Evolutionary conservation across 2,329 filamentous ascomycete genomes (phyloP), one percentile per base, ranked within the genome.

Genomic region (Arachnopeziza araneosa): DNA sequence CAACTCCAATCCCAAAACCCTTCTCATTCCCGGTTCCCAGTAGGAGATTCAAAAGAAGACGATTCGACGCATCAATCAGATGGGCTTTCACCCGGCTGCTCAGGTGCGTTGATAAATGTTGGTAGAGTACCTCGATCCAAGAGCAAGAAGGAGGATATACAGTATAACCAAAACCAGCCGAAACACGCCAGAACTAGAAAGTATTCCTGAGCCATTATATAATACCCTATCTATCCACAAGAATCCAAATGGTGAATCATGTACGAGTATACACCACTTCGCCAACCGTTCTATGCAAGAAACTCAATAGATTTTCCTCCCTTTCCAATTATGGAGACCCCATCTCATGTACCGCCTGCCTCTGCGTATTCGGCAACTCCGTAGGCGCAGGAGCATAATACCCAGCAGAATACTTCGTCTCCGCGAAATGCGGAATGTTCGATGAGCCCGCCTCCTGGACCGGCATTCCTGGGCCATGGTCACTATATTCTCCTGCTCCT

Each of bases 271-370:
- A 30, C n/a, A 30, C 36, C 4, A 44, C 6, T 3, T 19, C 36
- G 36, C 36, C 12, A 17, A 44, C 9, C 36, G 17, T 12, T 44
- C 10, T 44, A 44, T 44, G 12, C 12, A 44, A 44, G 12, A 30
- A 44, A 44, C 2, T 44, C 36, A 44, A 44, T 3, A 19, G 4
- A 14, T 19, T 44, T 12, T 44, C 4, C 36, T 4, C 36, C 4
- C 17, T 44, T 44, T 6, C 36, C 17, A 44, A 44, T 17, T 14
- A 17, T 44, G 10, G 17, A 6, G 36, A 44, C 17, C 32, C 54
- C 24, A 64, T 48, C 52, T 64, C 58, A 59, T 60, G 56, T 22
- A 59, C 60, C 24, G 48, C 22, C 23, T 56, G n/a, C 52, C 23
- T 8, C 59, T 57, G 50, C 50, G 44, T 36, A 26, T 24, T 50